These are phyloP conservation scores for Berberis vulgaris DNA, from an alignment of 164 flowering plant genomes.

Conservation along the genomic window DNA sequence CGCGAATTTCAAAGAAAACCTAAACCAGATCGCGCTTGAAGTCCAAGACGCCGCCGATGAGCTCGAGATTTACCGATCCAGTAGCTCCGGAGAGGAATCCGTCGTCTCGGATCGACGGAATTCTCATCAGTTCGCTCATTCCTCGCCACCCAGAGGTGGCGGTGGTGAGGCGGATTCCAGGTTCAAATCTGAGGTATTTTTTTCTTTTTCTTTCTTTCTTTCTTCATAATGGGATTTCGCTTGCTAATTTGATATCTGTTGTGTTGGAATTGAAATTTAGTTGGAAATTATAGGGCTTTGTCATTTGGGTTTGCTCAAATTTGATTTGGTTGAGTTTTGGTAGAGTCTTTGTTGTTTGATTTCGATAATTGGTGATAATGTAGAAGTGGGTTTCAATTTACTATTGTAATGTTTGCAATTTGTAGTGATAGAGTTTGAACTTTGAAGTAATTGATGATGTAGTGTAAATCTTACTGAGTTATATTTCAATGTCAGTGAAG, in stretches of 20 bases:
- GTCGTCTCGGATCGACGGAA: constrained; percentile 42
- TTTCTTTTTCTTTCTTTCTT: not conserved
- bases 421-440: too few species aligned
- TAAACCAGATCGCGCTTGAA: constrained; percentile 77
- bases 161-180: constrained; percentile 51
- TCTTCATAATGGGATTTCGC: not conserved
- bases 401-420: too few species aligned
- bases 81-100: constrained; percentile 20
- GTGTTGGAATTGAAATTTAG: not conserved
- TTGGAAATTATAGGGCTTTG: too few species aligned
- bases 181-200: constrained; percentile 44
- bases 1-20: constrained; percentile 75
- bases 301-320: too few species aligned
- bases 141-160: constrained; percentile 36
- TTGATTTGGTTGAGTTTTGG: too few species aligned
- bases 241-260: too few species aligned
- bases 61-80: constrained; percentile 37
- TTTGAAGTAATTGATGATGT: too few species aligned
- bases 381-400: too few species aligned
- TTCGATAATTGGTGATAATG: too few species aligned
- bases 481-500: too few species aligned
- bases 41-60: constrained; percentile 68
- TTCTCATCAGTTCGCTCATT: constrained; percentile 53
- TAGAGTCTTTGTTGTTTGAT: too few species aligned
- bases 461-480: too few species aligned